Evolutionary conservation across 2,329 filamentous ascomycete genomes (phyloP).

Genomic region (Kalmusia sp.): DNA sequence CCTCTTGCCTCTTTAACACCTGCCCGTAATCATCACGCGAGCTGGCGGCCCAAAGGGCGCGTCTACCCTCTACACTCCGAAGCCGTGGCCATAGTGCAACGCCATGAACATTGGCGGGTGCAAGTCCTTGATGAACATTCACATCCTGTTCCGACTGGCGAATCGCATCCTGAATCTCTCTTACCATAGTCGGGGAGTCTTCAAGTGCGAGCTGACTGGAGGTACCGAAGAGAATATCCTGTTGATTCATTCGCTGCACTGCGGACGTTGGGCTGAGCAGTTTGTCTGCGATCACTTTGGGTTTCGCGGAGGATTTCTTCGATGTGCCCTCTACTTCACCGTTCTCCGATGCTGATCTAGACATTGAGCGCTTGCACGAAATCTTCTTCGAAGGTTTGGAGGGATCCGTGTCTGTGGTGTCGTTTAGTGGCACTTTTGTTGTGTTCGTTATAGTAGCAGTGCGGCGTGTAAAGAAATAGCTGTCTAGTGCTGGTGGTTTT

Average conservation of each 20-base stretch:
- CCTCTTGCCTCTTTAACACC: conserved; percentile 33
- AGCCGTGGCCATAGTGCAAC: conserved; percentile 25
- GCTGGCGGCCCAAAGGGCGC: conserved; percentile 42
- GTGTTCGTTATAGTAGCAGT: conserved; percentile 18
- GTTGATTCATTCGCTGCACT: conserved; percentile 29
- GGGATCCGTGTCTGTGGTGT: conserved; percentile 14
- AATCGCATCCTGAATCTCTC: conserved; percentile 44
- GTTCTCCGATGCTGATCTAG: conserved; percentile 25
- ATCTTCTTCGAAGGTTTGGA: conserved; percentile 24
- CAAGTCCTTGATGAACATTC: not conserved
- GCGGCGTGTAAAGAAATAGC: conserved; percentile 34
- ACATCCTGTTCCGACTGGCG: conserved; percentile 41
- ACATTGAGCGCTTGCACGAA: conserved; percentile 27
- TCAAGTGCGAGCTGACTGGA: conserved; percentile 49
- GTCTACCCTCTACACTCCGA: conserved; percentile 25
- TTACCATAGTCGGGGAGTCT: conserved; percentile 45
- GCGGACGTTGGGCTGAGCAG: conserved; percentile 46
- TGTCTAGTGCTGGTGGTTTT: too few species aligned
- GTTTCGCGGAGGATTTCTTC: conserved; percentile 31
- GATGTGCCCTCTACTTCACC: conserved; percentile 21
- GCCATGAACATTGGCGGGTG: not conserved
- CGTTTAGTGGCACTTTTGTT: conserved; percentile 35
- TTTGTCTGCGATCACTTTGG: conserved; percentile 40
- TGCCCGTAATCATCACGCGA: conserved; percentile 40
- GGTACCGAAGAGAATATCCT: conserved; percentile 50